These are phyloP conservation scores for Aspergillus campestris DNA, from an alignment of 495 filamentous ascomycete species.

Conservation along the genomic window DNA sequence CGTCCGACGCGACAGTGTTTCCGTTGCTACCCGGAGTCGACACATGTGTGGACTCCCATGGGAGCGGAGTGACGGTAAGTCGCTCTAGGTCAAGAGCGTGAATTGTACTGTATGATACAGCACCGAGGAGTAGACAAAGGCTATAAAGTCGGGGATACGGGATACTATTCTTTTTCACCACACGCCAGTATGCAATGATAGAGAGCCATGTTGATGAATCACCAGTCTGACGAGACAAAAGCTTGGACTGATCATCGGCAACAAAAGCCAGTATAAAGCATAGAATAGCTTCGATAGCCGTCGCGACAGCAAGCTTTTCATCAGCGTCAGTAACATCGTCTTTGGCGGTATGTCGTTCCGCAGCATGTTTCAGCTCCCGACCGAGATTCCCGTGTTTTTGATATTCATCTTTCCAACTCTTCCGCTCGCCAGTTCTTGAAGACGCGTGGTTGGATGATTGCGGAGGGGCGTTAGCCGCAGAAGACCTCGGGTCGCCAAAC, in stretches of 20 bases:
- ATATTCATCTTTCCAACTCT: slow-evolving; percentile 39
- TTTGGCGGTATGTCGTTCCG: slow-evolving; percentile 31
- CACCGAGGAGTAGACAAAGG: slow-evolving; percentile 38
- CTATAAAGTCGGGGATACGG: slow-evolving; percentile 32
- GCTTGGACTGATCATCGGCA: slow-evolving; percentile 35
- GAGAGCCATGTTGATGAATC: slow-evolving; percentile 40
- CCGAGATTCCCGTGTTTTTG: slow-evolving; percentile 33
- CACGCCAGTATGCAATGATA: slow-evolving; percentile 41
- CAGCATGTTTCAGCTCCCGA: slow-evolving; percentile 42
- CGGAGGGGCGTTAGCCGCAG: slow-evolving; percentile 20
- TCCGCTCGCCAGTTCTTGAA: slow-evolving; percentile 27
- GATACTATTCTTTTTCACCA: slow-evolving; percentile 31
- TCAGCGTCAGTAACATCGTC: slow-evolving; percentile 19
- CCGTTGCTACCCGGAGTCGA: slow-evolving; percentile 34
- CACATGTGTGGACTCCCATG: slow-evolving; percentile 31
- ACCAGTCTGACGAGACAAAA: slow-evolving; percentile 23
- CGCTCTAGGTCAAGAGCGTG: slow-evolving; percentile 39
- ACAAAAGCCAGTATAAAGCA: slow-evolving; percentile 44
- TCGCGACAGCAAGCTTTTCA: slow-evolving; percentile 35
- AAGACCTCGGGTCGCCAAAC: slow-evolving; percentile 17
- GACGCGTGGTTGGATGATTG: slow-evolving; percentile 17
- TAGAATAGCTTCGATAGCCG: slow-evolving; percentile 40
- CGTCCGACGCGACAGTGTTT: slow-evolving; percentile 23
- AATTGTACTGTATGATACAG: slow-evolving; percentile 39
- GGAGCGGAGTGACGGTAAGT: slow-evolving; percentile 28